A percentile compares a stretch with the other conserved stretches of the same genome.
phyloP scores from a whole-genome alignment of 2,329 filamentous ascomycete species.

The Penicillium sclerotiorum region DNA sequence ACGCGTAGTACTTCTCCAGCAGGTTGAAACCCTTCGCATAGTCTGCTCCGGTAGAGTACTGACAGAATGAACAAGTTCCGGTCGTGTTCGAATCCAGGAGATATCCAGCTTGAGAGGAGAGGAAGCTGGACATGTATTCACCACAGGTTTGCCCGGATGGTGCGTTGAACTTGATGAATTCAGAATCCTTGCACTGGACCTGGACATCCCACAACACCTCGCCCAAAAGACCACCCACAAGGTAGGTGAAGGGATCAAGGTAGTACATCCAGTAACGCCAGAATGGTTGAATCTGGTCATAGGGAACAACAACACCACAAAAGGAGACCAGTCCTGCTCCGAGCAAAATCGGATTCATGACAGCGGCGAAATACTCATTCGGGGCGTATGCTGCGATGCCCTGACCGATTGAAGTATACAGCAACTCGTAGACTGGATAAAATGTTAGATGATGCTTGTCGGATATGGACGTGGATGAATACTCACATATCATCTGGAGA shows the following conservation, averaged over 20 bases:
- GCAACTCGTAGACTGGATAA: constrained; percentile 43
- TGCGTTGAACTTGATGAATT: constrained; percentile 33
- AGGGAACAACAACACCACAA: constrained; percentile 44
- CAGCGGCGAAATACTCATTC: constrained; percentile 61
- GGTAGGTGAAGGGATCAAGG: constrained; percentile 48
- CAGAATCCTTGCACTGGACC: constrained; percentile 37
- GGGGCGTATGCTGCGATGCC: constrained; percentile 63
- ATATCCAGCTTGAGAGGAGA: constrained; percentile 31
- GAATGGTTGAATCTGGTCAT: constrained; percentile 40
- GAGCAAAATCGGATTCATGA: constrained; percentile 61
- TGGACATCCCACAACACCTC: constrained; percentile 44
- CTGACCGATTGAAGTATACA: constrained; percentile 50
- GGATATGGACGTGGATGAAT: background rate
- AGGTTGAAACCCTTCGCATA: constrained; percentile 39
- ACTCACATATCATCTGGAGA: constrained; percentile 43
- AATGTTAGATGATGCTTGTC: background rate
- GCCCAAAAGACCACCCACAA: constrained; percentile 44
- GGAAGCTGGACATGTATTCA: constrained; percentile 38
- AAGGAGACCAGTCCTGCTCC: constrained; percentile 46
- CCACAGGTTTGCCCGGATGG: constrained; percentile 36
- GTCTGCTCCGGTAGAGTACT: constrained; percentile 35
- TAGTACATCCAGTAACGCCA: constrained; percentile 51
- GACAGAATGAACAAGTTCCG: constrained; percentile 33
- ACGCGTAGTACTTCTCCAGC: constrained; percentile 37
- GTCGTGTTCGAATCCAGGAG: constrained; percentile 33